Evolutionary conservation across 345 rosid genomes (phyloP), one percentile per base, ranked within the genome.

Genomic region (Salix udensis): DNA sequence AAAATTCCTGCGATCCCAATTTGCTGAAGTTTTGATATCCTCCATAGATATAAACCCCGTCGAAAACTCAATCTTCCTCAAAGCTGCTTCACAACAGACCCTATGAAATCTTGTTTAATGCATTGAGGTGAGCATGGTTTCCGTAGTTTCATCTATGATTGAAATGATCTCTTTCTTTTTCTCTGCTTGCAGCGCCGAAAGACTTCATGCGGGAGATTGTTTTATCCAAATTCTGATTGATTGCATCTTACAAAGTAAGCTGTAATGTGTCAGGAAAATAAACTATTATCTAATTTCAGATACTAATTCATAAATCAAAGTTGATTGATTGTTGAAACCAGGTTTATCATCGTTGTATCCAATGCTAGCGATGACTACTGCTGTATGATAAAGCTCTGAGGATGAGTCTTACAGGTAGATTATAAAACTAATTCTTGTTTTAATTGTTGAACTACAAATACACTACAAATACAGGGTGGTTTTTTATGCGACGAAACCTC

Each of bases 151-250:
- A 66, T 31, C 10, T 24, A 42, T 65, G 44, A 65, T 60, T 58
- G 39, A 30, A 37, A 65, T 65, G 23, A 30, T 48, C 50, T 23
- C 50, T 4, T 6, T 30, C 62, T 70, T 75, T 67, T 31, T 13
- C 65, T 58, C 69, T 42, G 71, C 67, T 79, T 83, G 74, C 87
- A 88, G 91, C 87, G 46, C 91, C 91, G 4, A 71, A 64, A 66
- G 85, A 80, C 48, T 86, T 88, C 77, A 85, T 86, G 89, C 55
- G 86, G 76, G 84, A 86, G 77, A 85, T 83, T 24, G 83, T 86
- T 48, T 48, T 83, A 46, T 73, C 82, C 40, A 79, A 83, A 80
- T 86, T 88, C 84, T 86, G 86, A 85, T 39, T 70, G n/a, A 75
- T 55, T 71, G 67, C 62, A 18, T 16, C 9, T 6, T 48, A 28